Evolutionary conservation across 192 early-diverging fungal genomes (phyloP).

Genomic region (Entomortierella chlamydospora): DNA sequence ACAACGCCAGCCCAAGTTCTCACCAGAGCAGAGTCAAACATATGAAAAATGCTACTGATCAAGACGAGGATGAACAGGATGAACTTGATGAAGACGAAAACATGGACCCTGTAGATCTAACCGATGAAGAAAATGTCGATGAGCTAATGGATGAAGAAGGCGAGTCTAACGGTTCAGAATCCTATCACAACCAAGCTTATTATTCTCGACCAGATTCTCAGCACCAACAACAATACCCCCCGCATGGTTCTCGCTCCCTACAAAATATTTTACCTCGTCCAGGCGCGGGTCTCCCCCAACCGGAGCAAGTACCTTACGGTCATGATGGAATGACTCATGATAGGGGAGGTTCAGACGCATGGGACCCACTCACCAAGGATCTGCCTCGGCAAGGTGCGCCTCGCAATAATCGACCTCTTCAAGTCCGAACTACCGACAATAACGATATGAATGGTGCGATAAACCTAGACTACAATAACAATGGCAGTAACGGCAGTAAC

Average conservation of each 20-base stretch:
- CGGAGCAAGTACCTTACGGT: neutral
- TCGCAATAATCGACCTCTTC: slow-evolving; percentile 14
- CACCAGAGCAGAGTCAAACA: slow-evolving; percentile 1
- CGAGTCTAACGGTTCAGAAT: slow-evolving; percentile 6
- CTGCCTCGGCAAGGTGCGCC: slow-evolving; percentile 2
- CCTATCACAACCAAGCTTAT: neutral
- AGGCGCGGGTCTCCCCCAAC: neutral
- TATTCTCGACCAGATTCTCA: slow-evolving; percentile 3
- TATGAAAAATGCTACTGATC: slow-evolving; percentile 1
- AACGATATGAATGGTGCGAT: neutral
- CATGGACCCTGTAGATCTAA: neutral
- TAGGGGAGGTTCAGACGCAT: neutral
- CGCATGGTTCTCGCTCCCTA: slow-evolving; percentile 8
- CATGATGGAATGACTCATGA: slow-evolving; percentile 1
- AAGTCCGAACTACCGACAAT: neutral
- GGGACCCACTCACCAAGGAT: slow-evolving; percentile 1
- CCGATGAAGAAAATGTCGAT: slow-evolving; percentile 20
- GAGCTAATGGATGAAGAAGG: slow-evolving; percentile 36
- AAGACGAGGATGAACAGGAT: slow-evolving; percentile 9
- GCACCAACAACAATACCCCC: slow-evolving; percentile 8
- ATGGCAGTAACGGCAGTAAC: too few relatives aligned
- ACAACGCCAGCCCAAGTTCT: neutral
- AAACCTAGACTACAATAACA: too few relatives aligned
- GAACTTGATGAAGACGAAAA: slow-evolving; percentile 18
- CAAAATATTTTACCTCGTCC: slow-evolving; percentile 25